Conservation (phyloP, 1,139 yeast species). For the Yamadazyma sp. region DNA sequence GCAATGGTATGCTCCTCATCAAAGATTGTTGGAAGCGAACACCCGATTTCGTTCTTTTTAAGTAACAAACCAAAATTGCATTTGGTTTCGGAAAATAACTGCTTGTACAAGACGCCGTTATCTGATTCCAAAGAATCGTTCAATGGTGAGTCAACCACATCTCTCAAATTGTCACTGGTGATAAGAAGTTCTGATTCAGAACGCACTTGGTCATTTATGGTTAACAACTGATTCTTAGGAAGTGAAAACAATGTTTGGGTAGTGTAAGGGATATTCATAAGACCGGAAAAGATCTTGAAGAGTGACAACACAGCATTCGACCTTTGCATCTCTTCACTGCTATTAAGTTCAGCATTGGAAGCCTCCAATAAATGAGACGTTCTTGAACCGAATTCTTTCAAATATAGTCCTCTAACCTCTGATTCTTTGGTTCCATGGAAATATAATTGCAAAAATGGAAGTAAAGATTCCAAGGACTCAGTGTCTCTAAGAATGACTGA, state of each 20-base stretch:
- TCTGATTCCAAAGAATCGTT: slow-evolving; percentile 19
- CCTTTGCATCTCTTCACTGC: slow-evolving; percentile 18
- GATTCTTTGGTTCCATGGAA: slow-evolving; percentile 18
- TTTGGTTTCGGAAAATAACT: slow-evolving; percentile 24
- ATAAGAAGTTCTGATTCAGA: slow-evolving; percentile 26
- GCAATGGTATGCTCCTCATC: slow-evolving; percentile 6
- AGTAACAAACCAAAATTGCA: slow-evolving; percentile 35
- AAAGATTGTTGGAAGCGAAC: neutral
- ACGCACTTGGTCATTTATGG: slow-evolving; percentile 32
- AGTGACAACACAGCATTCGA: slow-evolving; percentile 52
- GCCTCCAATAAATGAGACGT: slow-evolving; percentile 70
- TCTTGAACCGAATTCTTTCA: slow-evolving; percentile 61
- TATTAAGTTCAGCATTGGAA: slow-evolving; percentile 30
- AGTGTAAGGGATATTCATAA: slow-evolving; percentile 48
- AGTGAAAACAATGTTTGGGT: slow-evolving; percentile 57
- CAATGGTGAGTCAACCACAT: slow-evolving; percentile 17
- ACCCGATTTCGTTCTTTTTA: slow-evolving; percentile 1
- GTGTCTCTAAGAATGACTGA: slow-evolving; percentile 30
- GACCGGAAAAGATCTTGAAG: slow-evolving; percentile 52
- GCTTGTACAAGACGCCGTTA: slow-evolving; percentile 22
- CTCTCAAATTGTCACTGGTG: slow-evolving; percentile 23
- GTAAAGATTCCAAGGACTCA: slow-evolving; percentile 33
- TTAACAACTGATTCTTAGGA: slow-evolving; percentile 26
- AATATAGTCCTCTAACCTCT: slow-evolving; percentile 54
- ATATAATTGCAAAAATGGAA: slow-evolving; percentile 27